Conservation (phyloP, 352 stramenopile genomes). For the Thalassiosira livingstoniorum region DNA sequence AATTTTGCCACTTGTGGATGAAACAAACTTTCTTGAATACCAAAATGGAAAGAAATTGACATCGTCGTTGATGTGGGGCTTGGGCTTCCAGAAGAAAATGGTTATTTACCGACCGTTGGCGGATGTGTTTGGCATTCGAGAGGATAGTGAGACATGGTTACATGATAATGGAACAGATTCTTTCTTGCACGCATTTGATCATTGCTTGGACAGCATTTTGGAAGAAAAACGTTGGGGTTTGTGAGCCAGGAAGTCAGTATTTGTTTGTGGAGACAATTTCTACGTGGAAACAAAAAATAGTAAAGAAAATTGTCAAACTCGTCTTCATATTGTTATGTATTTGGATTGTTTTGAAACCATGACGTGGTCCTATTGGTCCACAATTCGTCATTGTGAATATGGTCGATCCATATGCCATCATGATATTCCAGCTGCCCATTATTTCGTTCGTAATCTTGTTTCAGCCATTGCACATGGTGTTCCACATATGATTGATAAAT, state of each 20-base stretch:
- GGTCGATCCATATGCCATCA: slow-evolving; percentile 41
- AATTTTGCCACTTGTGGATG: slow-evolving; percentile 26
- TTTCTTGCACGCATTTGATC: slow-evolving; percentile 3
- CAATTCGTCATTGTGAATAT: too few species aligned
- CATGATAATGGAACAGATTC: slow-evolving; percentile 10
- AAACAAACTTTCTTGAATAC: slow-evolving; percentile 21
- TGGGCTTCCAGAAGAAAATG: slow-evolving; percentile 20
- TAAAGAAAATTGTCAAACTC: too few species aligned
- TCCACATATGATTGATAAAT: slow-evolving; percentile 64
- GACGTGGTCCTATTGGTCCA: too few species aligned
- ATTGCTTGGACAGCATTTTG: slow-evolving; percentile 22
- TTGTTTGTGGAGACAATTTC: too few species aligned
- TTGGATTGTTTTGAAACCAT: too few species aligned
- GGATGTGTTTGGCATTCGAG: slow-evolving; percentile 16
- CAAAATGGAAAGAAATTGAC: slow-evolving; percentile 14
- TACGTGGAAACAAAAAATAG: too few species aligned
- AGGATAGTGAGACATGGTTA: slow-evolving; percentile 5
- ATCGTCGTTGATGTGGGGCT: slow-evolving; percentile 5
- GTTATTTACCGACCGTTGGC: slow-evolving; percentile 13
- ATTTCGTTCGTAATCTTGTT: slow-evolving; percentile 47
- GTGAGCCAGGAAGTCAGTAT: too few species aligned
- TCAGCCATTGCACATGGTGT: slow-evolving; percentile 73
- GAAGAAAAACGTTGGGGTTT: too few species aligned
- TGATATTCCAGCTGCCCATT: slow-evolving; percentile 28
- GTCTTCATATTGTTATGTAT: too few species aligned